Evolutionary conservation across 306 rosid genomes (phyloP).

Genomic region (apple (Malus domestica)): DNA sequence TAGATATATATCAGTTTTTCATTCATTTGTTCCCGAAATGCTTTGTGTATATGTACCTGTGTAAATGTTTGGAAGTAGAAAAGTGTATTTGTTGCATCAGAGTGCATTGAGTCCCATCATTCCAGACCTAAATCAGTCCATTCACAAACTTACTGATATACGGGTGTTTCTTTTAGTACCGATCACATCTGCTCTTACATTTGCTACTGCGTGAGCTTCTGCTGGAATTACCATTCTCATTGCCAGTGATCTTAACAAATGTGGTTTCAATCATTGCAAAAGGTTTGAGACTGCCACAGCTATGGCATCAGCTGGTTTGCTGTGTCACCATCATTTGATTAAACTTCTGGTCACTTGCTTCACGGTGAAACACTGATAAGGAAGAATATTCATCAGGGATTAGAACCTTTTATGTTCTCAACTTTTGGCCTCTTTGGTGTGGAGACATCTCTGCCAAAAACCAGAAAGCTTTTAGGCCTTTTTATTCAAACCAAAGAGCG

Average conservation of each 20-base stretch:
- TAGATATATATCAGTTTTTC: neutral
- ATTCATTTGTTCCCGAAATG: neutral
- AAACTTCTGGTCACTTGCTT: conserved; percentile 40
- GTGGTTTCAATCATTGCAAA: conserved; percentile 22
- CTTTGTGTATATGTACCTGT: neutral
- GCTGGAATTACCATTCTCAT: conserved; percentile 42
- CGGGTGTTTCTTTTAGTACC: neutral
- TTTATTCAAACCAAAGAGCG: no score
- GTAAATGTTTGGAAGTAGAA: neutral
- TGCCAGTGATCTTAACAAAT: conserved; percentile 27
- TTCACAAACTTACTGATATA: neutral
- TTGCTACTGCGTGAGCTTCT: conserved; percentile 39
- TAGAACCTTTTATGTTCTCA: neutral
- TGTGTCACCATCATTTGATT: conserved; percentile 37
- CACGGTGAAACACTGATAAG: conserved; percentile 6
- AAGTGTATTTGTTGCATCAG: neutral
- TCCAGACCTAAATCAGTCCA: neutral
- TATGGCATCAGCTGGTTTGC: conserved; percentile 44
- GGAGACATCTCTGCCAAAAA: no score
- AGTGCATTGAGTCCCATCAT: neutral
- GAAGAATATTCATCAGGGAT: neutral
- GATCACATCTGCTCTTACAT: conserved; percentile 38
- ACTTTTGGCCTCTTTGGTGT: neutral
- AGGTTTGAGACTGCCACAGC: conserved; percentile 11
- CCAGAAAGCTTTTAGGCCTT: no score